Conservation (phyloP, 148 eudicot genomes). For the Cornus controversa region DNA sequence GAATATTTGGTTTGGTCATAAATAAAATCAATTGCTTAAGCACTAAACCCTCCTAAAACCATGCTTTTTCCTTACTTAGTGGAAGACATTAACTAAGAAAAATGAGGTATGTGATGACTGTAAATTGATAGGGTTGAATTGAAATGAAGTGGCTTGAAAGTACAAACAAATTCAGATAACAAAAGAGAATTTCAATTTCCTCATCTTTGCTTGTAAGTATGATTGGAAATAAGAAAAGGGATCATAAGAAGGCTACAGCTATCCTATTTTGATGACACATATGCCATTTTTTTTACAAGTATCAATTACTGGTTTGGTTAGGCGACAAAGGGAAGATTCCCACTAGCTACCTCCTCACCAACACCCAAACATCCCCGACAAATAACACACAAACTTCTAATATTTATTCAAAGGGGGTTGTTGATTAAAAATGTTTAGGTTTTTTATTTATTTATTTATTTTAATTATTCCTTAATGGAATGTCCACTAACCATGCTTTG, state of each 20-base stretch:
- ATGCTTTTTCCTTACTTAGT: slow-evolving; percentile 6
- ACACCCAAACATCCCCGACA: slow-evolving; percentile 10
- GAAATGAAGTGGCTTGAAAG: slow-evolving; percentile 83
- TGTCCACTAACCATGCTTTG: slow-evolving; percentile 3
- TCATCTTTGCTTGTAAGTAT: slow-evolving; percentile 65
- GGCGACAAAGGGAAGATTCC: slow-evolving; percentile 8
- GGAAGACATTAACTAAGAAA: slow-evolving; percentile 5
- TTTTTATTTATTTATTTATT: neutral
- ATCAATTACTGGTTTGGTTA: neutral
- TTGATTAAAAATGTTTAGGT: slow-evolving; percentile 11
- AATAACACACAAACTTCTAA: too few species aligned
- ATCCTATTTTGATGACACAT: neutral
- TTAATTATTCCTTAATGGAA: slow-evolving; percentile 6
- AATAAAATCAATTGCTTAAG: slow-evolving; percentile 62
- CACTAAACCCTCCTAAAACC: slow-evolving; percentile 54
- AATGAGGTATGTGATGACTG: slow-evolving; percentile 14
- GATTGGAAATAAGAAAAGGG: neutral
- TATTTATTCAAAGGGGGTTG: slow-evolving; percentile 11
- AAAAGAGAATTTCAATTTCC: neutral
- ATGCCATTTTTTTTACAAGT: slow-evolving; percentile 19
- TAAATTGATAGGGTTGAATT: slow-evolving; percentile 14
- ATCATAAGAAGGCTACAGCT: neutral
- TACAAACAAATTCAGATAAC: slow-evolving; percentile 14
- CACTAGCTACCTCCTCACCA: neutral
- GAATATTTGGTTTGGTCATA: neutral